Conservation (phyloP, 2,329 filamentous ascomycete genomes). For the Pseudogymnoascus sp. region DNA sequence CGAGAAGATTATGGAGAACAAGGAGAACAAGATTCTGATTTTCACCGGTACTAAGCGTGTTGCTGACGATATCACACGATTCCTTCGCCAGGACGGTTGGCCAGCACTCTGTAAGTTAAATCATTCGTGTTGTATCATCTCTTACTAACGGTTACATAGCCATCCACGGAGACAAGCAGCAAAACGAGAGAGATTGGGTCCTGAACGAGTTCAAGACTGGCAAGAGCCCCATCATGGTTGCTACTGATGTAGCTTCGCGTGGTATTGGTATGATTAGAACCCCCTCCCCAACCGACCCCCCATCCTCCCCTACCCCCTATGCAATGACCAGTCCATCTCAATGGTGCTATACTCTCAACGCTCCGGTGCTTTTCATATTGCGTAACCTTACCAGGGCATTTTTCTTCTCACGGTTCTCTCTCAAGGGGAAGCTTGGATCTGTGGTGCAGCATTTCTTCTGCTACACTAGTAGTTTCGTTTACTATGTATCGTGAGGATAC, state of each 20-base stretch:
- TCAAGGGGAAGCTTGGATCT: constrained; percentile 81
- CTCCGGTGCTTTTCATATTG: constrained; percentile 80
- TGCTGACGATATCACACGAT: constrained; percentile 94
- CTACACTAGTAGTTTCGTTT: constrained; percentile 70
- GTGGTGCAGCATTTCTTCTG: constrained; percentile 56
- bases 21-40: constrained; percentile 88
- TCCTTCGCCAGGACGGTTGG: constrained; percentile 96
- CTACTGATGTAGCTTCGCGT: constrained; percentile 98
- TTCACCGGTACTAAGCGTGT: constrained; percentile 93
- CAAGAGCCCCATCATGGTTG: constrained; percentile 99
- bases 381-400: constrained; percentile 87
- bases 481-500: constrained; percentile 59
- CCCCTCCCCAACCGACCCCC: constrained; percentile 36
- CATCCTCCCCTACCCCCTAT: constrained; percentile 22
- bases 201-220: constrained; percentile 99
- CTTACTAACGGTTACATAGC: constrained; percentile 49
- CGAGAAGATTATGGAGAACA: constrained; percentile 96
- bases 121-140: constrained; percentile 37
- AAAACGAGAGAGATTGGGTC: constrained; percentile 99
- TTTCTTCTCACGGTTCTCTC: constrained; percentile 76
- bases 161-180: constrained; percentile 98
- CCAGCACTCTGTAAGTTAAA: constrained; percentile 77
- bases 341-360: constrained; percentile 85
- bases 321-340: constrained; percentile 50
- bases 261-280: constrained; percentile 97